Evolutionary conservation across 208 protist genomes (phyloP), one percentile per base, ranked within the genome.

Genomic region (Acanthamoeba pearcei): DNA sequence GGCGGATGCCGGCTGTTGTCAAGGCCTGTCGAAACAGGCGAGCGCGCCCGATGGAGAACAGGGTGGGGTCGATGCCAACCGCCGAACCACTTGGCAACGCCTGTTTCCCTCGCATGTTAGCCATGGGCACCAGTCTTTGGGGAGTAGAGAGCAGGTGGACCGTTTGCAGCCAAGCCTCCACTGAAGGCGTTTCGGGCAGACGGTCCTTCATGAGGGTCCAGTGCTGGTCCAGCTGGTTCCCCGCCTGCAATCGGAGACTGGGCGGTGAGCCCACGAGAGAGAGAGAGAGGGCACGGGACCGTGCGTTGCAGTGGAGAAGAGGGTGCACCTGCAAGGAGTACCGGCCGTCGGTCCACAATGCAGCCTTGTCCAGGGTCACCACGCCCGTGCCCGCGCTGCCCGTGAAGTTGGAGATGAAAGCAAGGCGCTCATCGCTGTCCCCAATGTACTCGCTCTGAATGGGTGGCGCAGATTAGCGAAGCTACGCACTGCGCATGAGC

Each of bases 271-370:
- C 32, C 24, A 76, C 60, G 55, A 80, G 17, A 27, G 55, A 91
- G 49, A 1, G 12, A 27, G 29, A 15, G 13, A 32, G 15, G 10
- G 53, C 60, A 83, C 22, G 9, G 6, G 70, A 60, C n/a, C 10
- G 35, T 83, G 12, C 68, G 80, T 38, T 22, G n/a, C 29, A 32
- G 32, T 88, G 53, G 8, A n/a, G 17, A 17, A 42, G n/a, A 24
- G 82, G 35, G 24, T 29, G 96, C 1, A 99, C 99, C 85, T 99
- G 98, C 35, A 99, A 66, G 96, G 98, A 99, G 97, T 99, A 99
- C 46, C 99, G 98, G 8, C 98, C 99, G 95, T 99, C 99, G 5
- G 99, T 99, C 98, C 98, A 99, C 51, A 99, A 96, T 10, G 98
- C 98, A 53, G 97, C 95, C 72, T 96, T 17, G 8, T 97, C 24